Conservation (phyloP, 306 rosid genomes). For the Cicer pinnatifidum region DNA sequence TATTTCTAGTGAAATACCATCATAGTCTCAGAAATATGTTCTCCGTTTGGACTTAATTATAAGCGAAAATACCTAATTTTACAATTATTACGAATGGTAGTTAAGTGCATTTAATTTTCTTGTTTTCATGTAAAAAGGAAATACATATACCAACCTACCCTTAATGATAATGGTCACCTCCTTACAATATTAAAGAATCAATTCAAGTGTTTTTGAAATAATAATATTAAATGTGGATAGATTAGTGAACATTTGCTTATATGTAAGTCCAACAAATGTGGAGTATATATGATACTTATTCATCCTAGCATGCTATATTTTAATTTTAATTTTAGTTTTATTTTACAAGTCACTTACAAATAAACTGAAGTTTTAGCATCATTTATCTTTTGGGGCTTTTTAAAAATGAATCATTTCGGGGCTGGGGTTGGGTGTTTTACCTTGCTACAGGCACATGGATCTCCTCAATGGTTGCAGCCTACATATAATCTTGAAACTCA, state of each 20-base stretch:
- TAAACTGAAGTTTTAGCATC: neutral
- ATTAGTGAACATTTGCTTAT: too few species aligned
- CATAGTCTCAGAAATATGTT: constrained; percentile 2
- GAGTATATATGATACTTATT: neutral
- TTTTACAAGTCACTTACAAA: constrained; percentile 4
- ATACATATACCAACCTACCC: too few species aligned
- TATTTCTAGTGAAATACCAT: constrained; percentile 21
- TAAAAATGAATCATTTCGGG: neutral
- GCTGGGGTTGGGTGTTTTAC: constrained; percentile 22
- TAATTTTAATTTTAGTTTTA: neutral
- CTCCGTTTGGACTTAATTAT: too few species aligned
- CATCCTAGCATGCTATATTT: constrained; percentile 33
- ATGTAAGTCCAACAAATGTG: too few species aligned
- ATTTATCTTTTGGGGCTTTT: constrained; percentile 22
- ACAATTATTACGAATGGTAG: too few species aligned
- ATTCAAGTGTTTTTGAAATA: too few species aligned
- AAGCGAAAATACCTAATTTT: too few species aligned
- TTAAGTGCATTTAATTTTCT: too few species aligned
- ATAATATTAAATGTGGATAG: too few species aligned
- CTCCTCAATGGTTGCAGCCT: constrained; percentile 91
- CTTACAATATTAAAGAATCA: too few species aligned
- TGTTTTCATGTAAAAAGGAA: too few species aligned
- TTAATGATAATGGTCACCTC: too few species aligned
- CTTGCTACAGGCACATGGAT: constrained; percentile 75
- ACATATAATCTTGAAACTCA: constrained; percentile 91